phyloP scores from a whole-genome alignment of 1,284 basidiomycete species.

The Irpex sp. region DNA sequence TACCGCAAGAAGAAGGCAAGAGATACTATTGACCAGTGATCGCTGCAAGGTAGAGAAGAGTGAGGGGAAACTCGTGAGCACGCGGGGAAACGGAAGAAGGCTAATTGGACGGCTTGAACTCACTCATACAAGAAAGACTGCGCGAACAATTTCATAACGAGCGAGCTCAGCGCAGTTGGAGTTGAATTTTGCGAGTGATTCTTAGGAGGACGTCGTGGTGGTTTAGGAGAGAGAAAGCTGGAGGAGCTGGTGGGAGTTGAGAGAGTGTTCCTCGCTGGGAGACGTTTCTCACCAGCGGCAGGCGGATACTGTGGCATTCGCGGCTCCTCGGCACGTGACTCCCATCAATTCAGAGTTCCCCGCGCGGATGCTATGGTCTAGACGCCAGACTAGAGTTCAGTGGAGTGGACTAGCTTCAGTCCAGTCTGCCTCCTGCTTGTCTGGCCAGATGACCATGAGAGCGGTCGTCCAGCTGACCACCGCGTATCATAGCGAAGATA shows the following conservation, averaged over 20 bases:
- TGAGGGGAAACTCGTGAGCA: conserved; percentile 6
- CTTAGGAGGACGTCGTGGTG: background rate
- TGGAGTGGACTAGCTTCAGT: background rate
- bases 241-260: background rate
- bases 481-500: background rate
- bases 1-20: conserved; percentile 95
- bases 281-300: background rate
- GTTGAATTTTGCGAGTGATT: background rate
- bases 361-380: background rate
- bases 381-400: background rate
- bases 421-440: background rate
- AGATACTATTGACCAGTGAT: conserved; percentile 88
- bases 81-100: conserved; percentile 6
- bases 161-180: conserved; percentile 30
- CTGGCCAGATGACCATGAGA: background rate
- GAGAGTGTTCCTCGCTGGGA: background rate
- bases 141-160: conserved; percentile 73
- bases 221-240: background rate
- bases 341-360: background rate
- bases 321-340: conserved; percentile 1
- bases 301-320: background rate
- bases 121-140: conserved; percentile 81
- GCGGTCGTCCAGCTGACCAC: background rate
- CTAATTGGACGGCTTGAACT: conserved; percentile 26
- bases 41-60: conserved; percentile 42